Percentiles rank a stretch among this genome's conserved stretches.
These are phyloP conservation scores for Alternaria atra DNA, from an alignment of 2,329 filamentous ascomycete genomes.

Conservation along the genomic window DNA sequence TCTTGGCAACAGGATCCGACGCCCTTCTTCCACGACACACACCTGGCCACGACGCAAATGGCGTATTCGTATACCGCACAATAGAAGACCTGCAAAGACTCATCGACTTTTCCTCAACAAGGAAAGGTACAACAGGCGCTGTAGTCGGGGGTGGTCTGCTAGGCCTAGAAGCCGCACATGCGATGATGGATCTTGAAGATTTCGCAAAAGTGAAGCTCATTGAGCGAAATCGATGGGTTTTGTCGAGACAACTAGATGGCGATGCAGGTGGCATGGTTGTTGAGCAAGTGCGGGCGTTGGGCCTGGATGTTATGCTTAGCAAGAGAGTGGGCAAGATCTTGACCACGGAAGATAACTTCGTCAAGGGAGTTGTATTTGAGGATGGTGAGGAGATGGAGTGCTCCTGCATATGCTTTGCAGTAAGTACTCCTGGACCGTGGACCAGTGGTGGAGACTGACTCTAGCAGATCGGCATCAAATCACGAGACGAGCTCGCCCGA, in stretches of 20 bases:
- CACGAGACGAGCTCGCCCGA: slow-evolving; percentile 79
- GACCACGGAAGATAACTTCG: slow-evolving; percentile 71
- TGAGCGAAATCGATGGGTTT: slow-evolving; percentile 82
- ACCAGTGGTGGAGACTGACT: slow-evolving; percentile 15
- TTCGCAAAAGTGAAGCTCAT: slow-evolving; percentile 80
- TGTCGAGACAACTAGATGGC: slow-evolving; percentile 81
- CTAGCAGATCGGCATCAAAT: slow-evolving; percentile 75
- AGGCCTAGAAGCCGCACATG: slow-evolving; percentile 88
- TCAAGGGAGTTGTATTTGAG: slow-evolving; percentile 79
- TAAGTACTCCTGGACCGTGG: slow-evolving; percentile 42
- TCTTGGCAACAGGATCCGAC: slow-evolving; percentile 87
- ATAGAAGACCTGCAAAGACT: slow-evolving; percentile 82
- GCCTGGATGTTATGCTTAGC: slow-evolving; percentile 80
- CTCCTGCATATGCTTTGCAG: slow-evolving; percentile 84
- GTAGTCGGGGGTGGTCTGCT: slow-evolving; percentile 87
- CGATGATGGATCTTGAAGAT: slow-evolving; percentile 84
- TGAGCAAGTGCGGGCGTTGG: slow-evolving; percentile 79
- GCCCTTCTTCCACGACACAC: slow-evolving; percentile 77
- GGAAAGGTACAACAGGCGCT: slow-evolving; percentile 73
- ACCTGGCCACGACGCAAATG: slow-evolving; percentile 79
- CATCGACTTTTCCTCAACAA: slow-evolving; percentile 74
- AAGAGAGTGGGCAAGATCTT: slow-evolving; percentile 78
- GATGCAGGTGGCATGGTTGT: slow-evolving; percentile 85
- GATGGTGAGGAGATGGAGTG: slow-evolving; percentile 81
- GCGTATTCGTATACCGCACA: slow-evolving; percentile 89